Evolutionary conservation across 2,329 filamentous ascomycete genomes (phyloP).

Genomic region (Penicillium decumbens): DNA sequence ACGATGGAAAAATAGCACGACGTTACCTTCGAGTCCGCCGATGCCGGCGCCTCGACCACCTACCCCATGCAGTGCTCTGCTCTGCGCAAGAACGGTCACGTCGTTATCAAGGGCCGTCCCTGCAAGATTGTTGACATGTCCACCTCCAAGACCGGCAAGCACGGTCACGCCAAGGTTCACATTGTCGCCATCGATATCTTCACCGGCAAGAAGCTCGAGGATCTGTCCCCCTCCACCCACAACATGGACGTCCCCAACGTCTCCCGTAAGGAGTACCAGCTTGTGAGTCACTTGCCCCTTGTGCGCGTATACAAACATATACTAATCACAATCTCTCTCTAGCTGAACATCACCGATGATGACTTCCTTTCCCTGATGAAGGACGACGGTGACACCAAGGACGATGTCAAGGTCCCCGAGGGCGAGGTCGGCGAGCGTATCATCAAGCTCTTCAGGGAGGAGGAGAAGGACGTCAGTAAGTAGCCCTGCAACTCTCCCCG

Average conservation of each 20-base stretch:
- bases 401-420: slow-evolving; percentile 91
- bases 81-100: slow-evolving; percentile 97
- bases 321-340: slow-evolving; percentile 6
- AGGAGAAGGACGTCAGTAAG: slow-evolving; percentile 94
- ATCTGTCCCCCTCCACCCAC: slow-evolving; percentile 94
- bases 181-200: slow-evolving; percentile 98
- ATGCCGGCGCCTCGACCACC: slow-evolving; percentile 92
- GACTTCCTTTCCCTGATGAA: slow-evolving; percentile 92
- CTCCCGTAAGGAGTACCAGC: slow-evolving; percentile 81
- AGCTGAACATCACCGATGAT: slow-evolving; percentile 93
- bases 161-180: slow-evolving; percentile 99
- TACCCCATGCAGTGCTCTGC: slow-evolving; percentile 99
- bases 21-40: slow-evolving; percentile 82
- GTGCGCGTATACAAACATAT: not conserved
- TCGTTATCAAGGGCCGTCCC: slow-evolving; percentile 96
- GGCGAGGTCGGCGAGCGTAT: slow-evolving; percentile 87
- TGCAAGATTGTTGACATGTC: slow-evolving; percentile 99
- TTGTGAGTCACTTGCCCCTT: slow-evolving; percentile 59
- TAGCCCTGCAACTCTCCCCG: slow-evolving; percentile 21
- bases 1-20: slow-evolving; percentile 52
- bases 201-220: slow-evolving; percentile 99
- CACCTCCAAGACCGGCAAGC: slow-evolving; percentile 99
- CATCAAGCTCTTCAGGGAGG: slow-evolving; percentile 67
- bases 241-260: slow-evolving; percentile 88
- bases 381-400: slow-evolving; percentile 80